Evolutionary conservation across 2,329 filamentous ascomycete genomes (phyloP).

Genomic region (Thelonectria blattea): DNA sequence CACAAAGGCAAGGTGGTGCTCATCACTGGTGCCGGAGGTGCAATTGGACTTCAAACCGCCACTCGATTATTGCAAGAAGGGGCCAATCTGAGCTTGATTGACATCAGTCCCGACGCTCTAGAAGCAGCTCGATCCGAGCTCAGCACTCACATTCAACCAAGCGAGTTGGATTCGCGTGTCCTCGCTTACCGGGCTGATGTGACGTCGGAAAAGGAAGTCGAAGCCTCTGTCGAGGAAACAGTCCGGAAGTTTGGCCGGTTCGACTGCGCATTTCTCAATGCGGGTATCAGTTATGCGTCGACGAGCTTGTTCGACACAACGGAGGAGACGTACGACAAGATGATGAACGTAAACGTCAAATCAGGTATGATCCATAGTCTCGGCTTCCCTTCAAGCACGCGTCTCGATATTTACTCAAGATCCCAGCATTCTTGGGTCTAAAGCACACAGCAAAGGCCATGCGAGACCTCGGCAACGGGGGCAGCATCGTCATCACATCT

Average conservation of each 20-base stretch:
- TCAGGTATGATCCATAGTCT: neutral
- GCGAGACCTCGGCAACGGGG: neutral
- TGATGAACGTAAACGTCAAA: constrained; percentile 5
- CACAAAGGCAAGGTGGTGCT: too few species aligned
- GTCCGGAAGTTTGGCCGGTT: neutral
- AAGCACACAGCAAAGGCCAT: constrained; percentile 5
- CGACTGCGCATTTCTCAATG: constrained; percentile 4
- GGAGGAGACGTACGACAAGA: neutral
- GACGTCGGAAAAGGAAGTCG: neutral
- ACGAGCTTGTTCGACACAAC: constrained; percentile 6
- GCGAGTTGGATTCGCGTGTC: neutral
- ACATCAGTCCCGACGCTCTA: neutral
- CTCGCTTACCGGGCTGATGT: neutral
- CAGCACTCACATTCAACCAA: neutral
- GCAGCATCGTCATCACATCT: constrained; percentile 5
- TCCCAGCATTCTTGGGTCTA: constrained; percentile 3
- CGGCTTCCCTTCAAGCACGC: neutral
- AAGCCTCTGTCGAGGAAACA: neutral
- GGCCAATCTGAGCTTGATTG: neutral
- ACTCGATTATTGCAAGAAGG: neutral
- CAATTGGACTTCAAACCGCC: neutral
- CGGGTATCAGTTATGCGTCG: neutral
- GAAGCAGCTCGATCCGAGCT: neutral
- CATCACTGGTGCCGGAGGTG: neutral
- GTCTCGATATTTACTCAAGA: neutral